Evolutionary conservation across 2,329 filamentous ascomycete genomes (phyloP).

Genomic region (Chaetomiaceae sp.): DNA sequence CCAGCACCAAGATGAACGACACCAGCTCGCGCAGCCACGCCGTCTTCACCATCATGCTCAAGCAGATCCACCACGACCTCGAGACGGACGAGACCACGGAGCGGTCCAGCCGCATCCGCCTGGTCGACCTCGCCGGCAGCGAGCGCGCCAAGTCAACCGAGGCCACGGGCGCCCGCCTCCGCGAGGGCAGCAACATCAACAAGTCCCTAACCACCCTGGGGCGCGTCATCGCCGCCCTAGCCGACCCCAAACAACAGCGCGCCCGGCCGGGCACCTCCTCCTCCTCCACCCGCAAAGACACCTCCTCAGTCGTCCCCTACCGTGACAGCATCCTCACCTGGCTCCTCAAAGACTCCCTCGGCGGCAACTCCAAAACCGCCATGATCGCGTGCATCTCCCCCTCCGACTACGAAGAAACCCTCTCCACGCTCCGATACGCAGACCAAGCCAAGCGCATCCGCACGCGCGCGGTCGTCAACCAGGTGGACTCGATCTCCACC

Average conservation of each 20-base stretch:
- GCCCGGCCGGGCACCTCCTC: slow-evolving; percentile 31
- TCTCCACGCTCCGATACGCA: slow-evolving; percentile 92
- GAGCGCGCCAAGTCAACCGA: slow-evolving; percentile 94
- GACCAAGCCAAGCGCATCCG: slow-evolving; percentile 97
- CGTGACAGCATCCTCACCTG: slow-evolving; percentile 79
- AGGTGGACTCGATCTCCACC: slow-evolving; percentile 69
- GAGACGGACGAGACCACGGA: slow-evolving; percentile 98
- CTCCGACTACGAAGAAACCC: slow-evolving; percentile 92
- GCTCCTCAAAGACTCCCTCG: slow-evolving; percentile 92
- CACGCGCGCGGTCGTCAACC: slow-evolving; percentile 89
- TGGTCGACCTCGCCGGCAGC: slow-evolving; percentile 92
- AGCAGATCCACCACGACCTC: slow-evolving; percentile 96
- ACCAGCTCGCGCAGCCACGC: slow-evolving; percentile 94
- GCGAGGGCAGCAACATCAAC: slow-evolving; percentile 98
- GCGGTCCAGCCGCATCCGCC: slow-evolving; percentile 83
- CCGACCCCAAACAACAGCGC: slow-evolving; percentile 57
- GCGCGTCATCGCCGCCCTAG: slow-evolving; percentile 88
- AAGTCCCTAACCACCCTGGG: slow-evolving; percentile 95
- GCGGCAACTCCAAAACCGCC: slow-evolving; percentile 95
- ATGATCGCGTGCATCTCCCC: slow-evolving; percentile 99
- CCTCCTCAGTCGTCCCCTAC: slow-evolving; percentile 74
- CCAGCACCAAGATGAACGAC: slow-evolving; percentile 99
- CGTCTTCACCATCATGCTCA: slow-evolving; percentile 96
- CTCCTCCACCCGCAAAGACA: slow-evolving; percentile 2
- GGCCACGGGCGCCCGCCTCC: slow-evolving; percentile 82